Evolutionary conservation across 164 flowering plant species (phyloP), one percentile per base, ranked within the genome.

Genomic region (Santalum album): DNA sequence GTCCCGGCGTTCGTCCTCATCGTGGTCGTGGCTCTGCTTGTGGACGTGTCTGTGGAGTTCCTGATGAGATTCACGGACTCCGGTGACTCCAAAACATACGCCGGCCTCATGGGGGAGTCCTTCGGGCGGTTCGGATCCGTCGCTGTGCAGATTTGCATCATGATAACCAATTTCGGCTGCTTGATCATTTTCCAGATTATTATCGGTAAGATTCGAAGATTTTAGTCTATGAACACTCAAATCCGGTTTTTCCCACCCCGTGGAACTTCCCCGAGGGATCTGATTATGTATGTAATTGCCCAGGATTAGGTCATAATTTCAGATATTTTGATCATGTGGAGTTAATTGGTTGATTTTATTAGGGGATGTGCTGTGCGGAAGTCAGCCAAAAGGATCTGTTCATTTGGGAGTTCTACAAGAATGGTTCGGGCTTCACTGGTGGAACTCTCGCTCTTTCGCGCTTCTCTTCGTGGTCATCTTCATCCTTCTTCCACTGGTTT

Each of bases 351-450:
- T 38, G 42, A 38, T 38, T 38, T 38, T 38, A 16, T 12, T 76
- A 89, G 99, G 89, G 47, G 97, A 94, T 67, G 99, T 90, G 6
- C 61, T 94, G 0, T 78, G 90, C 0, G 99, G 95, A 26, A 78
- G 58, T 29, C 27, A 58, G 35, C 53, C 75, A 0, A 80, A 52
- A 21, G 95, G 79, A 40, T 20, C 71, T 2, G 63, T 62, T 9
- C 95, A 90, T 44, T 49, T 75, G 54, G 99, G 97, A 0, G 71
- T 94, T 22, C 58, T 94, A 69, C 92, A 87, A 62, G 80, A 87
- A 73, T 87, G 92, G 96, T 86, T 84, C 53, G 99, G 99, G 3
- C 21, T 69, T 45, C 88, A 83, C 3, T 90, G 97, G 97, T 90
- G 96, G 96, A 90, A 74, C 52, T 39, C 82, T 0, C 73, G 97